A percentile compares a stretch with the other conserved stretches of the same genome.
These are phyloP conservation scores for Phylloporus sp. DNA, from an alignment of 768 basidiomycete genomes.

Conservation along the genomic window DNA sequence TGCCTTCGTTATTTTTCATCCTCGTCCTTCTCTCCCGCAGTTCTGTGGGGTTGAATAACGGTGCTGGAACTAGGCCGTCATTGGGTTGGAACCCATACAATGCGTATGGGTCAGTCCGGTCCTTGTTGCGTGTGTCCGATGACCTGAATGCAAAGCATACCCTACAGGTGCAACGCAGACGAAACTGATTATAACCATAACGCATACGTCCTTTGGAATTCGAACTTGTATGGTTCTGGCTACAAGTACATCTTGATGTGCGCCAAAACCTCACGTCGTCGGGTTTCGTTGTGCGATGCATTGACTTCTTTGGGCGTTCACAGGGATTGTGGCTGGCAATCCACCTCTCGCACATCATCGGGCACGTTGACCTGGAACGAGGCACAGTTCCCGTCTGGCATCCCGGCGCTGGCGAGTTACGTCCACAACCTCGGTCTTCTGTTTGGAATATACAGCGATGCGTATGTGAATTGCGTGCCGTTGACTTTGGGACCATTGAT, in stretches of 20 bases:
- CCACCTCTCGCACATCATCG: not conserved
- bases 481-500: not conserved
- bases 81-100: conserved; percentile 19
- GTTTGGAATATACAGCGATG: conserved; percentile 12
- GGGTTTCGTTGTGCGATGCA: not conserved
- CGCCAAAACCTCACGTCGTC: not conserved
- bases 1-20: not conserved
- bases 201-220: conserved; percentile 1
- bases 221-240: conserved; percentile 1
- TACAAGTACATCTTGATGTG: conserved; percentile 10
- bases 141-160: too few species aligned
- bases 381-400: conserved; percentile 7
- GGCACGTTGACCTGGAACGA: conserved; percentile 8
- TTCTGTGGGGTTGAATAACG: conserved; percentile 4
- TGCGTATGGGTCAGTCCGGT: conserved; percentile 9
- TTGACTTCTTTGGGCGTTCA: not conserved
- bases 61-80: conserved; percentile 7
- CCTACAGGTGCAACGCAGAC: conserved; percentile 3
- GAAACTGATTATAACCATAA: conserved; percentile 7
- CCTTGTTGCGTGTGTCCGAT: not conserved
- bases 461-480: conserved; percentile 1
- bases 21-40: not conserved
- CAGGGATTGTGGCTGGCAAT: conserved; percentile 16
- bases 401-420: conserved; percentile 13
- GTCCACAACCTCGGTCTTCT: conserved; percentile 5